These are phyloP conservation scores for Lomentospora prolificans DNA, from an alignment of 2,329 filamentous ascomycete genomes.

Conservation along the genomic window DNA sequence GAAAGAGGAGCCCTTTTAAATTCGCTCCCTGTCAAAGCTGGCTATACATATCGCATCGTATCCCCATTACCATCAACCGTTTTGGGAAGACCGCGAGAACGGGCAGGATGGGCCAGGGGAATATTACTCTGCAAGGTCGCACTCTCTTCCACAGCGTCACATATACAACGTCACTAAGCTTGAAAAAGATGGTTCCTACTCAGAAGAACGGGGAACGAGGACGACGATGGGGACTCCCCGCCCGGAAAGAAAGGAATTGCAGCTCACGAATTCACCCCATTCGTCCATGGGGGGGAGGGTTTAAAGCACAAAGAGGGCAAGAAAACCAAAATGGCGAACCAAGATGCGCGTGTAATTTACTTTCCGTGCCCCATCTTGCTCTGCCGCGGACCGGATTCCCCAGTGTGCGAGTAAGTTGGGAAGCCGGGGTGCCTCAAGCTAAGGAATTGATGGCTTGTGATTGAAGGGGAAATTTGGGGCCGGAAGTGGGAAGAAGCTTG, in stretches of 20 bases:
- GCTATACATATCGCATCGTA: neutral
- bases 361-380: neutral
- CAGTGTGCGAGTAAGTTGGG: neutral
- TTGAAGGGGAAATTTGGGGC: constrained; percentile 6
- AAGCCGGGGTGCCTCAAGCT: neutral
- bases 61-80: too few relatives aligned
- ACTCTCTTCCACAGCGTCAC: too few relatives aligned
- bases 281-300: neutral
- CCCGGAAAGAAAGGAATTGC: neutral
- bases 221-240: neutral
- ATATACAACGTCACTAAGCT: too few relatives aligned
- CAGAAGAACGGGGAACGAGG: too few relatives aligned
- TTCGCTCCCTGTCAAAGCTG: neutral
- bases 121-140: too few relatives aligned
- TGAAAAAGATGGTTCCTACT: too few relatives aligned
- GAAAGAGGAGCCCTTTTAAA: neutral
- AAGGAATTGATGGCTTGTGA: constrained; percentile 1
- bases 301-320: neutral
- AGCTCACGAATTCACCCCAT: neutral
- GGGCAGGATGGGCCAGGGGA: too few relatives aligned
- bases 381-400: neutral
- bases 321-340: neutral
- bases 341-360: neutral
- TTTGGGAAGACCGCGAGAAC: too few relatives aligned
- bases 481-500: neutral